phyloP scores from a whole-genome alignment of 768 basidiomycete genomes.

The Dictyophora rubrovolvata region DNA sequence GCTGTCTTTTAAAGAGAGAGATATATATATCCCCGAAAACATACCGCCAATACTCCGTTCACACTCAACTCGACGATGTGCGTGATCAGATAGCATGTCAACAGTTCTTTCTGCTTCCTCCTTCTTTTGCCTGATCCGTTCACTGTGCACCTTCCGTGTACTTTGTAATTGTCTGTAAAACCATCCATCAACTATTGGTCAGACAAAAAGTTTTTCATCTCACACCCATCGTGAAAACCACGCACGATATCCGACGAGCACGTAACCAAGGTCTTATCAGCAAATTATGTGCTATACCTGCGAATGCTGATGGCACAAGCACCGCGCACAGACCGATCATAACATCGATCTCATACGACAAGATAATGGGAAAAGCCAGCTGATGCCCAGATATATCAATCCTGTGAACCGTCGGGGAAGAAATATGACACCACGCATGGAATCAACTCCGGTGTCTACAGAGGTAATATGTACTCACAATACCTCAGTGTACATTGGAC shows the following conservation, averaged over 20 bases:
- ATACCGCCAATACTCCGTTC: conserved; percentile 63
- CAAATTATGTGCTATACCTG: conserved; percentile 23
- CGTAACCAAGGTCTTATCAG: conserved; percentile 46
- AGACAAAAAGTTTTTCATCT: conserved; percentile 3
- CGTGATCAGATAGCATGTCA: conserved; percentile 55
- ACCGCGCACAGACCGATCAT: conserved; percentile 6
- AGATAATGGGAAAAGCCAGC: background rate
- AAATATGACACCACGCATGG: background rate
- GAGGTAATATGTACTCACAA: background rate
- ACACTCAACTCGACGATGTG: conserved; percentile 47
- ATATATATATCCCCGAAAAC: conserved; percentile 4
- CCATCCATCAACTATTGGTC: conserved; percentile 8
- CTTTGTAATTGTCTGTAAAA: conserved; percentile 51
- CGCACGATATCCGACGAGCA: conserved; percentile 43
- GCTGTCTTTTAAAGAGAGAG: background rate
- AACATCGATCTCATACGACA: conserved; percentile 4
- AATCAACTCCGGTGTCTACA: no score
- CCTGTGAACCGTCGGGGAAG: background rate
- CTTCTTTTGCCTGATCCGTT: conserved; percentile 53
- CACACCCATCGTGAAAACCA: conserved; percentile 10
- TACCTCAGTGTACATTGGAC: background rate
- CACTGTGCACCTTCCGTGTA: conserved; percentile 49
- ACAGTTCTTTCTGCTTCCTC: conserved; percentile 55
- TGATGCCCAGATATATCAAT: background rate
- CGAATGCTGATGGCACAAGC: conserved; percentile 3